phyloP scores from a whole-genome alignment of 345 rosid genomes.

The Angophora floribunda region DNA sequence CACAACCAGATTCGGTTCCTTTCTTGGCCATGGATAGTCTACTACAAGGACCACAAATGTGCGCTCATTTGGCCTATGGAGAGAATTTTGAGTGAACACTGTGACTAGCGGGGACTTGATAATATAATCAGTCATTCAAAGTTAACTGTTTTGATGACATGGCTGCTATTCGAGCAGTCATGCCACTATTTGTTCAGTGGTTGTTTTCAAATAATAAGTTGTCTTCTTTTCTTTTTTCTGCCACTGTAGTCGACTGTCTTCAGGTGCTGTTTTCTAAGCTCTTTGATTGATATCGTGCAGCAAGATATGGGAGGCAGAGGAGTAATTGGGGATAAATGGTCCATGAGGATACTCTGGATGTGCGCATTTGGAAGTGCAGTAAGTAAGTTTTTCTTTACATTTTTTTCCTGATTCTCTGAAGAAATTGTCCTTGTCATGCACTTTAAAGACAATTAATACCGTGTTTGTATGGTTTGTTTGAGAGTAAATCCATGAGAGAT shows the following conservation, averaged over 20 bases:
- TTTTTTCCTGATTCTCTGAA: background rate
- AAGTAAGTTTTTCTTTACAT: slow-evolving; percentile 9
- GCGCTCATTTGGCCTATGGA: background rate
- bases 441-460: background rate
- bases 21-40: background rate
- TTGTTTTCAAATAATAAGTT: background rate
- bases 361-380: slow-evolving; percentile 70
- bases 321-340: slow-evolving; percentile 61
- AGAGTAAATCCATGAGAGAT: background rate
- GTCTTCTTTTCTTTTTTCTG: background rate
- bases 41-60: background rate
- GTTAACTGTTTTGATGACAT: background rate
- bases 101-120: background rate
- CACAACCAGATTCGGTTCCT: background rate
- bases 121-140: background rate
- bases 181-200: background rate
- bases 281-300: background rate
- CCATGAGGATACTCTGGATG: slow-evolving; percentile 68
- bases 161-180: background rate
- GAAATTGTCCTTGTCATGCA: background rate
- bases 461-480: background rate
- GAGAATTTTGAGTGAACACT: background rate
- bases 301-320: slow-evolving; percentile 37
- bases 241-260: background rate
- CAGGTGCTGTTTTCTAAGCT: background rate